phyloP scores from a whole-genome alignment of 805 yeast species.

The Lipomyces yamanashiensis region DNA sequence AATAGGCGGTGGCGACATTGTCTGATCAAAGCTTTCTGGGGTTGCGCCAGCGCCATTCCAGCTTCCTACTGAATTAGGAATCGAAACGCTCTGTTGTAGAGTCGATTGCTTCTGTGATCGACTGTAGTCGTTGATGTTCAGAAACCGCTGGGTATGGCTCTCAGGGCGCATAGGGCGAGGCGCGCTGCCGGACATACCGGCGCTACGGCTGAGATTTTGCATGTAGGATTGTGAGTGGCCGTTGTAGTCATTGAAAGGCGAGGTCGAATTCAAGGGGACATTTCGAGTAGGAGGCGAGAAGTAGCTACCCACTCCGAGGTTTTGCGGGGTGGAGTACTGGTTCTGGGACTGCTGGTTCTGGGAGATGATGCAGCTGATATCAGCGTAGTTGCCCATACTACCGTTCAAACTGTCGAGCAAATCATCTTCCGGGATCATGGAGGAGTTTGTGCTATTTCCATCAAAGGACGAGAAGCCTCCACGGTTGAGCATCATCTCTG shows the following conservation, averaged over 20 bases:
- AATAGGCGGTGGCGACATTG: conserved; percentile 26
- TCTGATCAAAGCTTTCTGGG: conserved; percentile 28
- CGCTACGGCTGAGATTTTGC: conserved; percentile 23
- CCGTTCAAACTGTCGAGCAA: conserved; percentile 21
- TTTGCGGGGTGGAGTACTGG: conserved; percentile 1
- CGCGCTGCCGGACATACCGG: conserved; percentile 11
- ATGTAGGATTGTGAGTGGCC: conserved; percentile 27
- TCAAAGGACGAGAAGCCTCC: conserved; percentile 32
- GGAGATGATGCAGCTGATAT: neutral
- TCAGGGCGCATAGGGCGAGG: conserved; percentile 18
- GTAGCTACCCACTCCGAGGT: conserved; percentile 24
- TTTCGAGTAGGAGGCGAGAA: conserved; percentile 31
- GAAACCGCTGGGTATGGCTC: conserved; percentile 39
- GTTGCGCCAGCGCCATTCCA: conserved; percentile 20
- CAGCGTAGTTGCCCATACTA: conserved; percentile 8
- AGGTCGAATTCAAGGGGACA: conserved; percentile 34
- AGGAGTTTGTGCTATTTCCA: conserved; percentile 23
- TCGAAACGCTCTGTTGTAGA: conserved; percentile 26
- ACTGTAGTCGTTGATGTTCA: conserved; percentile 36
- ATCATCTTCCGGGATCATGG: conserved; percentile 35
- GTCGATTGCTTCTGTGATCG: conserved; percentile 30
- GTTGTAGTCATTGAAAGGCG: conserved; percentile 43
- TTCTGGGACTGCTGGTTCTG: neutral
- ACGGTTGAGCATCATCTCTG: conserved; percentile 20
- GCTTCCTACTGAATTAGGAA: conserved; percentile 28